Evolutionary conservation across 768 basidiomycete species (phyloP), one percentile per base, ranked within the genome.

Genomic region (Phanerochaete sordida): DNA sequence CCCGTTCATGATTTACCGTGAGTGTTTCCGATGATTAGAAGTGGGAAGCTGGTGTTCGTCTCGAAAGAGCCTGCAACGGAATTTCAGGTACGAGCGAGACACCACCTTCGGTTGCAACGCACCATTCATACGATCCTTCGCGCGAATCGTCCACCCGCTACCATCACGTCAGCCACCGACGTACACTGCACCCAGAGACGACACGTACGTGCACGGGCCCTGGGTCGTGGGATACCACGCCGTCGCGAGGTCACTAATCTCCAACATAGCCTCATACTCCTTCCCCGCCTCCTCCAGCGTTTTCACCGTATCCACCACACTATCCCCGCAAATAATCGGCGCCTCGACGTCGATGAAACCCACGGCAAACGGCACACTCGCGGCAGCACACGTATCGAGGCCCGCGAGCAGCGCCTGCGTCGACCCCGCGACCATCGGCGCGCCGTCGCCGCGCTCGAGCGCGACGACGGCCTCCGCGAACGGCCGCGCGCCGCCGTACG

Each of bases 11-110:
- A 57, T 45, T 4, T 39, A 49, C 57, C 57, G 24, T 19, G 23
- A 1, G 64, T 70, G 33, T 68, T 71, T 5, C 69, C 65, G 9
- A 71, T 59, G 19, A 72, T 30, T 1, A 72, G 59, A 16, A 72
- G 31, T 13, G 70, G 70, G 56, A 61, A 65, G 59, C 67, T 67
- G 0, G 71, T 72, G 47, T 68, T 65, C 1, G 56, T 55, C 19
- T 23, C 43, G 61, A 57, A 62, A 16, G 64, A 54, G n/a, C 59
- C 62, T 64, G 33, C 5, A 33, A 30, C 21, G 13, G 7, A 24
- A 13, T 51, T 15, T 21, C 24, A 2, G 24, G 13, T 15, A 30
- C 12, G 16, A 31, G 19, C 1, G 23, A 50, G 27, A 50, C 2
- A 28, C 9, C 16, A 53, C n/a, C n/a, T n/a, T n/a, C n/a, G n/a